Conservation (phyloP, 768 basidiomycete genomes). For the Lactarius akahatsu region DNA sequence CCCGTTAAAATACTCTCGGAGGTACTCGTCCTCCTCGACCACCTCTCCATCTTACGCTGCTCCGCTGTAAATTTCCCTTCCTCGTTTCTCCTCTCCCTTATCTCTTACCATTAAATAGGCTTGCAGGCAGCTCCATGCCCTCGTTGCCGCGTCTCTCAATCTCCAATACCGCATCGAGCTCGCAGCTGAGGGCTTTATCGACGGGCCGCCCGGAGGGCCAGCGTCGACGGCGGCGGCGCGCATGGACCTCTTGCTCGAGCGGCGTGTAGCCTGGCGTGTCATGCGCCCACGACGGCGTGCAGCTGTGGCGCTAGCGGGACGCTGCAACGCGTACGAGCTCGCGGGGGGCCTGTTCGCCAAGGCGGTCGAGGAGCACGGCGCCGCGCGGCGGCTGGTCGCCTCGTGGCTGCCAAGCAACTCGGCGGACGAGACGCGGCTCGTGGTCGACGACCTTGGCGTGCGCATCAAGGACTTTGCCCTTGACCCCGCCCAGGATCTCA, state of each 20-base stretch:
- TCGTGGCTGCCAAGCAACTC: constrained; percentile 33
- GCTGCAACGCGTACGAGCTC: constrained; percentile 56
- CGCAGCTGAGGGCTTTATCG: constrained; percentile 34
- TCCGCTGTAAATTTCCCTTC: constrained; percentile 8
- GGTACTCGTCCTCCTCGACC: constrained; percentile 9
- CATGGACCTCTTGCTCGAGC: constrained; percentile 36
- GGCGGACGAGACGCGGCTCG: constrained; percentile 25
- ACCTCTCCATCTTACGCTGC: constrained; percentile 9
- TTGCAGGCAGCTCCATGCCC: constrained; percentile 29
- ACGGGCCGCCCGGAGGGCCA: constrained; percentile 25
- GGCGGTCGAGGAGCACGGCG: constrained; percentile 21
- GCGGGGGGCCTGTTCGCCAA: constrained; percentile 55
- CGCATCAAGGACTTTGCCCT: constrained; percentile 56
- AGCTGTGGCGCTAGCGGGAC: constrained; percentile 37
- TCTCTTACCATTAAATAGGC: constrained; percentile 25
- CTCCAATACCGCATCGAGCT: constrained; percentile 38
- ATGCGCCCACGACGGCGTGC: constrained; percentile 34
- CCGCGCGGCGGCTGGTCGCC: constrained; percentile 31
- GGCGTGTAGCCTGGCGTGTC: constrained; percentile 40
- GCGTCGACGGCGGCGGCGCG: constrained; percentile 35
- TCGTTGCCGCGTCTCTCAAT: constrained; percentile 31
- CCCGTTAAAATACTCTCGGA: constrained; percentile 23
- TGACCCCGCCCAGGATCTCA: constrained; percentile 63
- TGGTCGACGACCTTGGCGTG: constrained; percentile 41
- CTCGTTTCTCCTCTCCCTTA: too few species aligned